Evolutionary conservation across 2,329 filamentous ascomycete species (phyloP).

Genomic region (Mariannaea sp.): DNA sequence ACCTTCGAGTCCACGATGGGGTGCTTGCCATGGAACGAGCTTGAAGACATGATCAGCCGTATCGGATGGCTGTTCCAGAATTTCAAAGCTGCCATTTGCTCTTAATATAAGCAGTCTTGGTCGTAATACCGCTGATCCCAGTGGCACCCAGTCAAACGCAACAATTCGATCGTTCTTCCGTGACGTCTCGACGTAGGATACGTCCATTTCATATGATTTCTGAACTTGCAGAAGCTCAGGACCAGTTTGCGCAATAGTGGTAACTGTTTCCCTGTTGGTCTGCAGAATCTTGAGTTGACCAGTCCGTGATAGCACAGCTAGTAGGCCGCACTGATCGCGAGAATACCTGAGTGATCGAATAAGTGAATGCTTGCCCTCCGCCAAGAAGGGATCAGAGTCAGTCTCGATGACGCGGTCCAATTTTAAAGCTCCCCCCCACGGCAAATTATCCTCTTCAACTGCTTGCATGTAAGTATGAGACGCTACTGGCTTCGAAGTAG

Average conservation of each 20-base stretch:
- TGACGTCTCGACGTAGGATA: constrained; percentile 56
- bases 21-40: constrained; percentile 64
- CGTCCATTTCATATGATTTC: constrained; percentile 66
- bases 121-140: constrained; percentile 58
- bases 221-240: constrained; percentile 65
- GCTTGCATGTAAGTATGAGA: constrained; percentile 61
- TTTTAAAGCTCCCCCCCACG: constrained; percentile 65
- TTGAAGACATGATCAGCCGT: constrained; percentile 64
- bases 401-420: constrained; percentile 62
- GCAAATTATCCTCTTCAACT: constrained; percentile 63
- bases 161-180: constrained; percentile 65
- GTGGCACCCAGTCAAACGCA: constrained; percentile 70
- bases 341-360: constrained; percentile 68
- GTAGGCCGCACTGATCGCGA: constrained; percentile 63
- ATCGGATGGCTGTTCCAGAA: constrained; percentile 64
- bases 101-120: constrained; percentile 64
- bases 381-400: constrained; percentile 54
- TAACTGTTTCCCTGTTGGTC: constrained; percentile 58
- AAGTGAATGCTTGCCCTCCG: constrained; percentile 62
- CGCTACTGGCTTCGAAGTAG: constrained; percentile 56
- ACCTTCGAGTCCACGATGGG: constrained; percentile 62
- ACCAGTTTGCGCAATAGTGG: constrained; percentile 49
- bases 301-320: constrained; percentile 65
- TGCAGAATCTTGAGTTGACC: constrained; percentile 67
- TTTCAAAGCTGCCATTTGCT: constrained; percentile 64